phyloP scores from a whole-genome alignment of 2,329 filamentous ascomycete genomes.

The Diplodia seriata region DNA sequence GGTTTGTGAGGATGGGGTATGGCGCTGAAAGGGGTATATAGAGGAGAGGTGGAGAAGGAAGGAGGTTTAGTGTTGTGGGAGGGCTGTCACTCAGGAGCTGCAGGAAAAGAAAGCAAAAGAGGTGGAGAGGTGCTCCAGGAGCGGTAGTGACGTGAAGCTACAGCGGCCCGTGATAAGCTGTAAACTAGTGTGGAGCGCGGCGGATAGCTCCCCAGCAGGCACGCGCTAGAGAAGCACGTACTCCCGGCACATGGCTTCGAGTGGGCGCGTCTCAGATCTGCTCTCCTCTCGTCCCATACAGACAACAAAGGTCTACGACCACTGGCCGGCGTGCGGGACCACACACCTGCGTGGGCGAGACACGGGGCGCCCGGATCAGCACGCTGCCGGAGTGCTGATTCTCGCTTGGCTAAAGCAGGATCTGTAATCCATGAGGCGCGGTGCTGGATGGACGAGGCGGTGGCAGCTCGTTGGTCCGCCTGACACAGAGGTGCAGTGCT shows the following conservation, averaged over 20 bases:
- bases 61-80: not conserved
- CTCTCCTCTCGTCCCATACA: not conserved
- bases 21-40: not conserved
- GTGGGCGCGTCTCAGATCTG: not conserved
- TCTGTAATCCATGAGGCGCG: not conserved
- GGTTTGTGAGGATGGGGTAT: not conserved
- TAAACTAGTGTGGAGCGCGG: not conserved
- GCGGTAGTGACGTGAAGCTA: constrained; percentile 6
- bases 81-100: not conserved
- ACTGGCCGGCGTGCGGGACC: constrained; percentile 10
- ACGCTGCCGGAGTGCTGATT: not conserved
- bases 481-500: constrained; percentile 7
- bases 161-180: constrained; percentile 27
- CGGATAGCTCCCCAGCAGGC: not conserved
- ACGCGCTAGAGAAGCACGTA: not conserved
- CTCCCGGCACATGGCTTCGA: constrained; percentile 5
- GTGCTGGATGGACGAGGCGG: not conserved
- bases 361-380: constrained; percentile 7
- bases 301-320: not conserved
- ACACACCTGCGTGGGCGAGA: not conserved
- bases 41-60: not conserved
- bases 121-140: not conserved
- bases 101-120: not conserved
- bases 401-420: constrained; percentile 20
- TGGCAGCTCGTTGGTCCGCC: constrained; percentile 14